Evolutionary conservation across 176 grass and related monocot species (phyloP).

Genomic region (Ananas comosus): DNA sequence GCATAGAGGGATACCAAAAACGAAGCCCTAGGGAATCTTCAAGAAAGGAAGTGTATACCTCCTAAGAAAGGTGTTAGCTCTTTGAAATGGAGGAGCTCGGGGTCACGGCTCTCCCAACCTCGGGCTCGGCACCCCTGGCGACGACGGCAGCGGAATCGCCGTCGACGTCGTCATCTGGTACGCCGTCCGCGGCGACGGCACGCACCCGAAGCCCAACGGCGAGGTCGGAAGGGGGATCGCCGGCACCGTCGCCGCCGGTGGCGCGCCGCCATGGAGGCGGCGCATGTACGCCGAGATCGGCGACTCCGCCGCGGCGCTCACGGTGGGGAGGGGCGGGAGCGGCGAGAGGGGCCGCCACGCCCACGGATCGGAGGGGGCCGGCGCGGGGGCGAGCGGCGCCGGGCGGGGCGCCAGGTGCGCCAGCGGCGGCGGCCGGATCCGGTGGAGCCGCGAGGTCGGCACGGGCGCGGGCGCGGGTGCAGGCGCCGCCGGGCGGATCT

Average conservation of each 20-base stretch:
- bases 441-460: slow-evolving; percentile 13
- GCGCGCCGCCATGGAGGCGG: slow-evolving; percentile 38
- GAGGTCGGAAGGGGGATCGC: slow-evolving; percentile 30
- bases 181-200: slow-evolving; percentile 59
- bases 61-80: too few species aligned
- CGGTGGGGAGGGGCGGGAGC: slow-evolving; percentile 62
- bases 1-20: too few species aligned
- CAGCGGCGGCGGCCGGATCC: slow-evolving; percentile 40
- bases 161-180: slow-evolving; percentile 43
- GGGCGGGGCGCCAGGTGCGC: slow-evolving; percentile 13
- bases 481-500: slow-evolving; percentile 16
- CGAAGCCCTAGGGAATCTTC: too few species aligned
- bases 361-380: background rate
- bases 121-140: slow-evolving; percentile 64
- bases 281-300: slow-evolving; percentile 98
- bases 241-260: slow-evolving; percentile 14
- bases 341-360: slow-evolving; percentile 39
- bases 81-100: background rate
- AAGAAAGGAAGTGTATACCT: too few species aligned
- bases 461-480: slow-evolving; percentile 13
- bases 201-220: slow-evolving; percentile 73
- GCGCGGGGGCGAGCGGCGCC: background rate
- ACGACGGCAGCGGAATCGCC: slow-evolving; percentile 38
- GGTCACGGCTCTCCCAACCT: slow-evolving; percentile 36
- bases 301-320: slow-evolving; percentile 75